Evolutionary conservation across 2,329 filamentous ascomycete species (phyloP), one percentile per base, ranked within the genome.

Genomic region (Pseudocercospora pini-densiflorae): DNA sequence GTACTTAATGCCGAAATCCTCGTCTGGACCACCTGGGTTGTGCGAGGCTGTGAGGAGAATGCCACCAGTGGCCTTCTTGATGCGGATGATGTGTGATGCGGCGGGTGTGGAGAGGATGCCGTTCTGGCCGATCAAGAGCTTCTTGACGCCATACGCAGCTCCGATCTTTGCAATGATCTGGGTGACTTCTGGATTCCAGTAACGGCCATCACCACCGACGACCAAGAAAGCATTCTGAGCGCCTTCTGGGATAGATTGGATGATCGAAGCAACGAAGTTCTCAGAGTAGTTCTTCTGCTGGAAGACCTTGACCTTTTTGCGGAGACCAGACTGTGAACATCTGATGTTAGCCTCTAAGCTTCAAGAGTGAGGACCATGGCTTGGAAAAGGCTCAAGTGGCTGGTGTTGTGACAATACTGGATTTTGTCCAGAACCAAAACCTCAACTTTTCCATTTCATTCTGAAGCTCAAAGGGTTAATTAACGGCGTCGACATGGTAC

Each of bases 1-100:
- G 88, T 99, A 99, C 85, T 99, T 99, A 89, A 99, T 99, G 75
- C 95, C 95, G 76, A 99, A 99, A 82, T 99, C 95, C 79, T 95
- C 91, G 74, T 88, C 91, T 69, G 95, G 95, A 94, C 94, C 95
- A 81, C 95, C 95, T 68, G 95, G 94, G 84, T 99, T 99, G 86
- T 99, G 95, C 80, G 93, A 97, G 74, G 95, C 95, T 69, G 95
- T 99, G 81, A 99, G 85, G 68, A 99, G 86, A 77, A 99, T 99
- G 78, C 95, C 95, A 77, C 95, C 95, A 19, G 95, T 99, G 66
- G 95, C 95, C 81, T 95, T 92, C 77, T 92, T 89, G 83, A 97
- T 94, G 75, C 95, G 90, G 79, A 99, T 99, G 76, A 99, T 82
- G 83, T 99, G 93, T 81, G 93, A 97, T 73, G 95, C 94, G 71